Conservation (phyloP, 169 alveolate genomes). For the Plasmodium relictum region DNA sequence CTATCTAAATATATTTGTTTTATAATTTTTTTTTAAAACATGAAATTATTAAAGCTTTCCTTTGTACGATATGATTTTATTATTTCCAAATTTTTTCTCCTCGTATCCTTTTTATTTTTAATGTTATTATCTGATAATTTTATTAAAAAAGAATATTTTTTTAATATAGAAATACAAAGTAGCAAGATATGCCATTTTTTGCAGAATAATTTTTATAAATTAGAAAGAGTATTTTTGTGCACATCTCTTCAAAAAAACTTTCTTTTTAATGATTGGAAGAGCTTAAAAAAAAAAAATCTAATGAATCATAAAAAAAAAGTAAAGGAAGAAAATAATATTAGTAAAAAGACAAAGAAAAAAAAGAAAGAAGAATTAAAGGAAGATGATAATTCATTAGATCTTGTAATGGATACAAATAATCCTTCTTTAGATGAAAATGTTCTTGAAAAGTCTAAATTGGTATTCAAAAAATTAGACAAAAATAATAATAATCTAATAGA, state of each 20-base stretch:
- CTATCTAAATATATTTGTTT: background rate
- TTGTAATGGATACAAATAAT: conserved; percentile 48
- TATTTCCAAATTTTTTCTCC: background rate
- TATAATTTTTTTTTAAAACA: background rate
- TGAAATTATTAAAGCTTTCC: conserved; percentile 2
- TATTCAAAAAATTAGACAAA: conserved; percentile 35
- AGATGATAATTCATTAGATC: background rate
- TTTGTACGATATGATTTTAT: background rate
- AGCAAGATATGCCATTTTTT: background rate
- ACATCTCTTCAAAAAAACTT: background rate
- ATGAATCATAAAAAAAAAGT: background rate
- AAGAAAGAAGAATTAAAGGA: background rate
- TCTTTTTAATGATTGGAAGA: background rate
- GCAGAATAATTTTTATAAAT: background rate
- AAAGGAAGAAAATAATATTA: background rate
- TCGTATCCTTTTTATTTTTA: background rate
- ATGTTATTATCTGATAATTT: background rate
- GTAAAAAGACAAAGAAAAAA: background rate
- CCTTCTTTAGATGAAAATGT: conserved; percentile 23
- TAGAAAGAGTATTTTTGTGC: background rate
- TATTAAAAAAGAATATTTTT: background rate
- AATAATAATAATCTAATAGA: conserved; percentile 36
- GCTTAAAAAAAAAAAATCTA: background rate
- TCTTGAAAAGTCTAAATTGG: conserved; percentile 14
- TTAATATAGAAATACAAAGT: background rate